Base-by-base conservation (phyloP, 345 rosid species). In the Gossypium turneri region DNA sequence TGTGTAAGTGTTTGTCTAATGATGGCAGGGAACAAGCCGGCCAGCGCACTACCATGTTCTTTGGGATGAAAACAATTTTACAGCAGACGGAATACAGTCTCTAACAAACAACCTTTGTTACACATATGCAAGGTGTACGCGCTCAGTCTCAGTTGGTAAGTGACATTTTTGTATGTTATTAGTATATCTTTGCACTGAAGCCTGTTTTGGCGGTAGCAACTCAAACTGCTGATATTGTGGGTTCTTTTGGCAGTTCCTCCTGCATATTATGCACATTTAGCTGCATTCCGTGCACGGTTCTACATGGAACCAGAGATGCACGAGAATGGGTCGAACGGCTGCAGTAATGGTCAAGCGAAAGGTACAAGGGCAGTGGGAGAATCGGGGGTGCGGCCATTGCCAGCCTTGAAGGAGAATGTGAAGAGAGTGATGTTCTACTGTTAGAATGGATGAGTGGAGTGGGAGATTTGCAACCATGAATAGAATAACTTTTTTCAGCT, bases 31-130 rank as follows among this genome's bases (percentile, higher is more conserved):
- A 50, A 96, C 99, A 15, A 96, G 99, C 75, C 82, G 99, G 65
- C 99, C 99, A 15, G 99, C 99, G 27, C 99, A 96, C 81, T 96
- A 96, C 80, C 99, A 96, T 83, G 99, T 96, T 69, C 83, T 96
- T 20, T 96, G 99, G 99, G 99, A 96, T 34, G 98, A 96, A 83
- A 96, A 96, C 83, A 96, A 90, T 78, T 96, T 96, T 76, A 95
- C 99, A 6, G 92, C 98, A 0, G 99, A 95, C 77, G 98, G 97
- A 64, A 95, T 95, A 70, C 99, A 95, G 65, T 95, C 99, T 24
- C 77, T 93, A 74, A 95, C 99, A 5, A 95, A 95, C 85, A 95
- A 93, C 77, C 97, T 95, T 24, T 95, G 99, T 72, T 95, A 95
- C 77, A 95, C 99, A 7, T 95, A 95, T 13, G 99, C 99, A 4